Conservation (phyloP, 108 stramenopile genomes). For the Discostella pseudostelligera region DNA sequence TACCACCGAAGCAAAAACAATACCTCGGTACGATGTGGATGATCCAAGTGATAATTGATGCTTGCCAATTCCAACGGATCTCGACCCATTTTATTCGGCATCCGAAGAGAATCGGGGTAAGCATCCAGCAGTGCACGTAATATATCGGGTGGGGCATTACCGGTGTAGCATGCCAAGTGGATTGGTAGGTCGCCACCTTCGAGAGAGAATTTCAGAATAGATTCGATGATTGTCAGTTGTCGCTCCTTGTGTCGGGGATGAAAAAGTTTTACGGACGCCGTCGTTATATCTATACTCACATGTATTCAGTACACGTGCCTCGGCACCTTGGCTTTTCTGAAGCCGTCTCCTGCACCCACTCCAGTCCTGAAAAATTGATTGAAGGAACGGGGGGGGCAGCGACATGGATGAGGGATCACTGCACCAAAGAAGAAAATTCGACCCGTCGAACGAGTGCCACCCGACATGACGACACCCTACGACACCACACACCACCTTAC, state of each 20-base stretch:
- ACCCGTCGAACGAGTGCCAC: too few relatives aligned
- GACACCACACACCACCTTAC: too few relatives aligned
- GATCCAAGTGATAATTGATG: slow-evolving; percentile 25
- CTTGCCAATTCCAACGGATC: slow-evolving; percentile 30
- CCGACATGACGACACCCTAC: too few relatives aligned
- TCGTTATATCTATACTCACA: too few relatives aligned
- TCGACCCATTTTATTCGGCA: slow-evolving; percentile 23
- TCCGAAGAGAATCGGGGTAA: slow-evolving; percentile 16
- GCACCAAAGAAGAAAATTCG: too few relatives aligned
- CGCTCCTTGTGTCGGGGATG: neutral
- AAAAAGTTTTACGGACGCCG: too few relatives aligned
- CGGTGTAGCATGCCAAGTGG: slow-evolving; percentile 35
- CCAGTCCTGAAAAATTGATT: slow-evolving; percentile 7
- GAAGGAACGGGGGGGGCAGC: neutral
- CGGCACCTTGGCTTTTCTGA: slow-evolving; percentile 1
- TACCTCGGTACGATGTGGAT: slow-evolving; percentile 25
- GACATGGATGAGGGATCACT: too few relatives aligned
- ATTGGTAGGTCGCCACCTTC: slow-evolving; percentile 29
- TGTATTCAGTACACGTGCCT: slow-evolving; percentile 21
- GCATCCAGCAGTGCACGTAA: slow-evolving; percentile 35
- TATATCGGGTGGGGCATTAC: slow-evolving; percentile 28
- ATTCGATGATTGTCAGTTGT: neutral
- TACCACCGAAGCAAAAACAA: slow-evolving; percentile 33
- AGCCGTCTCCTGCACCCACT: slow-evolving; percentile 10
- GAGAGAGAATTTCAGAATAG: neutral